phyloP scores from a whole-genome alignment of 2,329 filamentous ascomycete species.

The Parastagonospora avenae region DNA sequence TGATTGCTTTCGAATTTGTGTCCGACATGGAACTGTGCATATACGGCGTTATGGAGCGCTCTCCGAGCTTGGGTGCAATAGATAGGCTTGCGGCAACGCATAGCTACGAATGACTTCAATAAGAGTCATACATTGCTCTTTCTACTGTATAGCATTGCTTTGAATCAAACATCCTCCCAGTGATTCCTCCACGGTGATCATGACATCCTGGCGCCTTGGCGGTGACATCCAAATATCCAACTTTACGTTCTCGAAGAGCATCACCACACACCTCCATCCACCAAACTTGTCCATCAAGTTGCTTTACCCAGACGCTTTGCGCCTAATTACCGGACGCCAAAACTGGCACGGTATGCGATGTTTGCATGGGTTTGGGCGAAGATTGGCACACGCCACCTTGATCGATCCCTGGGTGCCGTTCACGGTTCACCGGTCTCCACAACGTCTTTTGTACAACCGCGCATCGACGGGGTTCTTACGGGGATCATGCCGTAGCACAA shows the following conservation, averaged over 20 bases:
- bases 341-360: not conserved
- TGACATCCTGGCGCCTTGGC: not conserved
- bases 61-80: constrained; percentile 10
- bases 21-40: constrained; percentile 18
- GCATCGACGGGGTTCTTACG: constrained; percentile 15
- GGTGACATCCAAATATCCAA: not conserved
- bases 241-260: too few species aligned
- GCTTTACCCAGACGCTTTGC: not conserved
- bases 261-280: too few species aligned
- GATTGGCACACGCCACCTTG: constrained; percentile 12
- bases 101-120: constrained; percentile 2
- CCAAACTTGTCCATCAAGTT: not conserved
- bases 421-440: constrained; percentile 19
- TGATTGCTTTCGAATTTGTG: not conserved
- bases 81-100: constrained; percentile 12
- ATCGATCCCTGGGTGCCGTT: constrained; percentile 8
- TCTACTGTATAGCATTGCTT: not conserved
- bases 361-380: not conserved
- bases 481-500: constrained; percentile 17
- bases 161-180: too few species aligned
- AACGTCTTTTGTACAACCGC: constrained; percentile 28
- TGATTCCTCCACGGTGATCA: too few species aligned
- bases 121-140: not conserved
- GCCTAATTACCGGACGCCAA: not conserved
- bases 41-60: constrained; percentile 19